Percentiles rank a stretch among this genome's conserved stretches.
Evolutionary conservation across 2,329 filamentous ascomycete genomes (phyloP).

Genomic region (Colletotrichum cuscutae): DNA sequence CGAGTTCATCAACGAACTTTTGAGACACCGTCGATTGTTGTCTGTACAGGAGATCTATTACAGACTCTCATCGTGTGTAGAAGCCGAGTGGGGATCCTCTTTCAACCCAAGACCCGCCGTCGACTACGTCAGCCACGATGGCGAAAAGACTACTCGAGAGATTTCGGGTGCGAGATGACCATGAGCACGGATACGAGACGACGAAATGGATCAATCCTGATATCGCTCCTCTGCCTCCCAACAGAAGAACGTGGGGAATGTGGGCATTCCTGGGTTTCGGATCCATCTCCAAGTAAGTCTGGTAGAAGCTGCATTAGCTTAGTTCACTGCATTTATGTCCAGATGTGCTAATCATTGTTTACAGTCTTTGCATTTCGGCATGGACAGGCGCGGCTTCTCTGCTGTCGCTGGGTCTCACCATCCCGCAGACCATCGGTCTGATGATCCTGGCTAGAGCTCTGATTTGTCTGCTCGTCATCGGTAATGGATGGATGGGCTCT

Average conservation of each 20-base stretch:
- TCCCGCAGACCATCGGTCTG: constrained; percentile 36
- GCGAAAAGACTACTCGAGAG: constrained; percentile 16
- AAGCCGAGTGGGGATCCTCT: not conserved
- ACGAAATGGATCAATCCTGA: constrained; percentile 61
- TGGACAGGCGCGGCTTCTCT: constrained; percentile 35
- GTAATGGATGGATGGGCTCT: constrained; percentile 41
- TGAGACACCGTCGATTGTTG: not conserved
- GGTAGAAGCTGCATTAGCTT: too few species aligned
- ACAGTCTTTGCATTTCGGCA: constrained; percentile 35
- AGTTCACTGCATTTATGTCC: too few species aligned
- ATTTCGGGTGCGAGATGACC: constrained; percentile 30
- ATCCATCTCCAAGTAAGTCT: constrained; percentile 36
- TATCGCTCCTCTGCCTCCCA: constrained; percentile 51
- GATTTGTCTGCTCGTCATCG: constrained; percentile 35
- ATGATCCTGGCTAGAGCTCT: constrained; percentile 36
- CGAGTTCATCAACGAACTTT: not conserved
- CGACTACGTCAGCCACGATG: constrained; percentile 8
- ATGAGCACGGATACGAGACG: constrained; percentile 46
- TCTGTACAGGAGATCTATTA: too few species aligned
- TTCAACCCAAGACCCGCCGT: not conserved
- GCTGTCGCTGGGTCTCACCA: constrained; percentile 35
- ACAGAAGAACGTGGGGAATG: constrained; percentile 55
- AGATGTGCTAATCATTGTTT: not conserved
- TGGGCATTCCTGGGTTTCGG: constrained; percentile 37
- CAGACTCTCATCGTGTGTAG: not conserved